Conservation (phyloP, 108 stramenopile genomes). For the Chaetoceros tenuissimus region DNA sequence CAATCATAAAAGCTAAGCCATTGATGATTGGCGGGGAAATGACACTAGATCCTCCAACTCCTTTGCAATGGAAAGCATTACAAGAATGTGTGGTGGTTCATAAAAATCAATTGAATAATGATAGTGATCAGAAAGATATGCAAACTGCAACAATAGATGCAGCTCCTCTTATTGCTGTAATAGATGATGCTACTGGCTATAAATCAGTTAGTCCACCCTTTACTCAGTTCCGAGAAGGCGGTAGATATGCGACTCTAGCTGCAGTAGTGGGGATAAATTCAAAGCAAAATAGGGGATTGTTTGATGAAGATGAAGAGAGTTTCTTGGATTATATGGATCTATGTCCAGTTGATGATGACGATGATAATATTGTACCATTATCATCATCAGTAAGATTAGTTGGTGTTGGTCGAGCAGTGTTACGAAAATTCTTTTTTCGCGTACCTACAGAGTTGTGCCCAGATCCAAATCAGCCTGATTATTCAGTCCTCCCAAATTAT, state of each 20-base stretch:
- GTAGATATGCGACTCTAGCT: constrained; percentile 47
- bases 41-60: constrained; percentile 28
- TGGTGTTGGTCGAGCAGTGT: constrained; percentile 46
- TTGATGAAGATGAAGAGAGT: constrained; percentile 4
- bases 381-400: constrained; percentile 22
- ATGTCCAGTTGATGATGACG: no score
- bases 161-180: constrained; percentile 47
- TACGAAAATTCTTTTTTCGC: constrained; percentile 31
- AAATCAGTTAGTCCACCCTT: neutral
- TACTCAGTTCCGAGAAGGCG: neutral
- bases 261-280: constrained; percentile 38
- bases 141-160: constrained; percentile 20
- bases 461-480: no score
- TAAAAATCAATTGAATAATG: constrained; percentile 7
- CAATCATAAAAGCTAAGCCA: constrained; percentile 20
- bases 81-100: constrained; percentile 21
- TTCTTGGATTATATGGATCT: constrained; percentile 23
- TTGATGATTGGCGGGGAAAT: constrained; percentile 24
- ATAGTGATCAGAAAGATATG: neutral
- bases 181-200: constrained; percentile 27
- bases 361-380: constrained; percentile 6
- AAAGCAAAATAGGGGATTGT: neutral
- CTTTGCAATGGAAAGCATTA: constrained; percentile 33
- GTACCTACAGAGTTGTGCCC: constrained; percentile 6
- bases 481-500: no score